Evolutionary conservation across 129 eudicot species (phyloP).

Genomic region (Lactuca saligna): DNA sequence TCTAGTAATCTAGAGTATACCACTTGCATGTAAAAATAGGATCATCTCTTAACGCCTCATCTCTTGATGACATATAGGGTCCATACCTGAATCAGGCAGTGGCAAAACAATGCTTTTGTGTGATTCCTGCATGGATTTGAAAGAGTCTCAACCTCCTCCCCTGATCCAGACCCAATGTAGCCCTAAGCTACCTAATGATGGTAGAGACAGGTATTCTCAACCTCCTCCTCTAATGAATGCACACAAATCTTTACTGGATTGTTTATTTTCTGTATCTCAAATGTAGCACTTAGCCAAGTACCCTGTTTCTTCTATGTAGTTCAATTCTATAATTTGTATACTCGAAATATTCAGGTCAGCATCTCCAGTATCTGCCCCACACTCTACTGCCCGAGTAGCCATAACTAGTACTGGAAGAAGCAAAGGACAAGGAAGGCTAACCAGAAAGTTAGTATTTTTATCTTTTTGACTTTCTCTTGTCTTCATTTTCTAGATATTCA

Average conservation of each 20-base stretch:
- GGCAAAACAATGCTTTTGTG: constrained; percentile 48
- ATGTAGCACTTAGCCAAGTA: not conserved
- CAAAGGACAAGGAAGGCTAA: constrained; percentile 65
- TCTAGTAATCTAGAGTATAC: not conserved
- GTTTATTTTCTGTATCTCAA: not conserved
- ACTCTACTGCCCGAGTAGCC: constrained; percentile 30
- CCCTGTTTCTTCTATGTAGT: constrained; percentile 9
- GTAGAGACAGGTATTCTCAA: constrained; percentile 43
- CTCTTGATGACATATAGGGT: constrained; percentile 35
- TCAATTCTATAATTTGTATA: constrained; percentile 1
- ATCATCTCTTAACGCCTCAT: constrained; percentile 3
- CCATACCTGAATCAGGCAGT: constrained; percentile 44
- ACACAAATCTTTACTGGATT: not conserved
- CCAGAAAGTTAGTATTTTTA: constrained; percentile 58
- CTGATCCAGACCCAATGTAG: constrained; percentile 30
- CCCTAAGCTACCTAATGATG: constrained; percentile 34
- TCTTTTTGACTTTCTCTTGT: not conserved
- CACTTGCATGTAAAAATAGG: not conserved
- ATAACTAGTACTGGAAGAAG: constrained; percentile 31
- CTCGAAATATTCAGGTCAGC: constrained; percentile 33
- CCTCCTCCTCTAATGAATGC: not conserved
- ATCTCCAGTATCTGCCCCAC: constrained; percentile 30
- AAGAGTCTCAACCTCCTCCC: constrained; percentile 37
- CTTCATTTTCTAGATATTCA: not conserved
- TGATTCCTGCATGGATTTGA: constrained; percentile 41